phyloP scores from a whole-genome alignment of 331 rosid genomes.

The Malus hybrid region DNA sequence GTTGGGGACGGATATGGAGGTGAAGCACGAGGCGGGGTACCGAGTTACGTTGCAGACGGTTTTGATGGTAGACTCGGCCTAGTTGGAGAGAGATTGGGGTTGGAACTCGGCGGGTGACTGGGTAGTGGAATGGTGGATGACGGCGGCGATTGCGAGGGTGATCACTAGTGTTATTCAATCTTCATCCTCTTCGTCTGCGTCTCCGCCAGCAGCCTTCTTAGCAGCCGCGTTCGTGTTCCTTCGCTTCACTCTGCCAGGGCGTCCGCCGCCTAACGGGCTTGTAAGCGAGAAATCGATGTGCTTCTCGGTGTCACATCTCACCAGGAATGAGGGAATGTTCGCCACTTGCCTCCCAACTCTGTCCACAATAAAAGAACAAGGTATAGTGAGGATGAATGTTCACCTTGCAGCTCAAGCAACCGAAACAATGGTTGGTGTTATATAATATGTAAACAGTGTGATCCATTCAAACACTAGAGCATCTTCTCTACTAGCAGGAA shows the following conservation, averaged over 20 bases:
- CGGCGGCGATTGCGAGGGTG: too few species aligned
- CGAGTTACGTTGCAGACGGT: too few species aligned
- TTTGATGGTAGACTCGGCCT: slow-evolving; percentile 13
- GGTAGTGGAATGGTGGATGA: too few species aligned
- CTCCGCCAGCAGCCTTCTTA: slow-evolving; percentile 78
- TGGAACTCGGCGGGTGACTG: too few species aligned
- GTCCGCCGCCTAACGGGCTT: slow-evolving; percentile 72
- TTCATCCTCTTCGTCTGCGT: slow-evolving; percentile 68
- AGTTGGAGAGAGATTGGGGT: neutral
- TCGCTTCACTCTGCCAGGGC: slow-evolving; percentile 70
- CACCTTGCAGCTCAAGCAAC: neutral
- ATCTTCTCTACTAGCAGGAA: neutral
- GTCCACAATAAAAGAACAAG: neutral
- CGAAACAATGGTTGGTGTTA: neutral
- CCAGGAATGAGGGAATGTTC: slow-evolving; percentile 78
- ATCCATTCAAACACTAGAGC: neutral
- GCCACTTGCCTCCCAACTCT: slow-evolving; percentile 82
- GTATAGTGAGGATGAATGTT: neutral
- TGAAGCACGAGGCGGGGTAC: too few species aligned
- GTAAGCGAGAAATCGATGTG: slow-evolving; percentile 75
- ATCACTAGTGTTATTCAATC: slow-evolving; percentile 24
- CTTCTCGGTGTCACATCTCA: slow-evolving; percentile 63
- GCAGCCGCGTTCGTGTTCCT: slow-evolving; percentile 55
- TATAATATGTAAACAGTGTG: neutral
- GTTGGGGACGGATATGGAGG: too few species aligned